phyloP scores from a whole-genome alignment of 1,284 basidiomycete genomes.

The Amylostereum areolatum region DNA sequence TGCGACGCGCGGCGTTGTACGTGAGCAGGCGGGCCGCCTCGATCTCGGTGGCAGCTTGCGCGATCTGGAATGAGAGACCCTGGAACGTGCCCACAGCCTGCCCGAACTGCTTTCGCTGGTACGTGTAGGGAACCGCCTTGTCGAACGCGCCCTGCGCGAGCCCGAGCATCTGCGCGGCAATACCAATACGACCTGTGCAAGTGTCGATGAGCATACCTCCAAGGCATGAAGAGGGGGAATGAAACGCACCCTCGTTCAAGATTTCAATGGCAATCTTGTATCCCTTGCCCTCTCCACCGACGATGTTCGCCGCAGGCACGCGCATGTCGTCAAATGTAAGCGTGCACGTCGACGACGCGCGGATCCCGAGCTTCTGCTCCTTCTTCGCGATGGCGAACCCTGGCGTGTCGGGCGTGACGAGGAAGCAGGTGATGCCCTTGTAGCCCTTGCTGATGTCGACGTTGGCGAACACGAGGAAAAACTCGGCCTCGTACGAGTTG shows the following conservation, averaged over 20 bases:
- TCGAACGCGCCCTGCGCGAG: constrained; percentile 96
- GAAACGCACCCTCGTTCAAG: constrained; percentile 91
- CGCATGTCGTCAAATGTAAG: constrained; percentile 95
- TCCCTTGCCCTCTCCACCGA: constrained; percentile 90
- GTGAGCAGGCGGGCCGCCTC: constrained; percentile 91
- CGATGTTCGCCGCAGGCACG: constrained; percentile 89
- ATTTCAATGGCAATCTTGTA: constrained; percentile 99
- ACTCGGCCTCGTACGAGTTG: constrained; percentile 93
- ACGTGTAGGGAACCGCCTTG: constrained; percentile 89
- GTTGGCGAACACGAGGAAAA: constrained; percentile 94
- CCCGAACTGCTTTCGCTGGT: constrained; percentile 91
- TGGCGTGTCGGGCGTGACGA: constrained; percentile 95
- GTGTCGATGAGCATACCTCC: no score
- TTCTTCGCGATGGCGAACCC: constrained; percentile 98
- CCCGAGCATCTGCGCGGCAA: constrained; percentile 96
- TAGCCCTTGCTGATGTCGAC: constrained; percentile 92
- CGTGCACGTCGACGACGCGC: constrained; percentile 95
- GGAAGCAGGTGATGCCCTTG: constrained; percentile 98
- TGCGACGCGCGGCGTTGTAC: constrained; percentile 93
- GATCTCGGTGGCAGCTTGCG: constrained; percentile 83
- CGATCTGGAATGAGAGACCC: constrained; percentile 94
- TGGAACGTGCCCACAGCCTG: constrained; percentile 91
- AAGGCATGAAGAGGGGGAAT: no score
- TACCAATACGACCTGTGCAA: constrained; percentile 98
- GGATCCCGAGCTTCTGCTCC: constrained; percentile 97